Evolutionary conservation across 2,329 filamentous ascomycete species (phyloP).

Genomic region (Aureobasidium sp.): DNA sequence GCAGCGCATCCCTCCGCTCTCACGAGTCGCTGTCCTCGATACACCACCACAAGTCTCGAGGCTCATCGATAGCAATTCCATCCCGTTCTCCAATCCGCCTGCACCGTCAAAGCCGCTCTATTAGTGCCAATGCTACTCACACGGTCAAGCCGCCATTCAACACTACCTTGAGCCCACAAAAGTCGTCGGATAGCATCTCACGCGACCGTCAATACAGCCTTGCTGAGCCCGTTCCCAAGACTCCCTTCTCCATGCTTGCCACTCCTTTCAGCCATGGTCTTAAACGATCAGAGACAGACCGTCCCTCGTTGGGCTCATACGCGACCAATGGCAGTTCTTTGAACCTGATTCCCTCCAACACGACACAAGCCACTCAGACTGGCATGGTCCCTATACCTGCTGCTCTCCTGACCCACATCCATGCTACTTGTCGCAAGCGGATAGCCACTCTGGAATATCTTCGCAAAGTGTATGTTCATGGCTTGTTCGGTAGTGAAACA

Average conservation of each 20-base stretch:
- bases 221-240: conserved; percentile 8
- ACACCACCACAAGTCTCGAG: conserved; percentile 7
- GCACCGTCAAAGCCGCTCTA: conserved; percentile 18
- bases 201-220: not conserved
- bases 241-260: conserved; percentile 15
- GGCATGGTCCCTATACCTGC: conserved; percentile 47
- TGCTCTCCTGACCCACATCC: conserved; percentile 60
- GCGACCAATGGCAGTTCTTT: conserved; percentile 1
- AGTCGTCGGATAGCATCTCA: conserved; percentile 25
- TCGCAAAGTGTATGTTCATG: conserved; percentile 70
- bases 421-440: conserved; percentile 81
- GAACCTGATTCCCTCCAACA: not conserved
- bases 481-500: not conserved
- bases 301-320: not conserved
- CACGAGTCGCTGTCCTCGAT: conserved; percentile 21
- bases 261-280: conserved; percentile 11
- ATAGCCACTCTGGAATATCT: conserved; percentile 93
- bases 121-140: conserved; percentile 17
- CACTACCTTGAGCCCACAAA: conserved; percentile 21
- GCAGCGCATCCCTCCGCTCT: conserved; percentile 36
- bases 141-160: conserved; percentile 12
- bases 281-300: conserved; percentile 13
- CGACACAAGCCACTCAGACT: not conserved
- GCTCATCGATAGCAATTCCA: conserved; percentile 11
- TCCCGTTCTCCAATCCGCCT: conserved; percentile 16